A percentile compares a stretch with the other conserved stretches of the same genome.
Conservation (phyloP, 108 stramenopile species). For the Skeletonema costatum region DNA sequence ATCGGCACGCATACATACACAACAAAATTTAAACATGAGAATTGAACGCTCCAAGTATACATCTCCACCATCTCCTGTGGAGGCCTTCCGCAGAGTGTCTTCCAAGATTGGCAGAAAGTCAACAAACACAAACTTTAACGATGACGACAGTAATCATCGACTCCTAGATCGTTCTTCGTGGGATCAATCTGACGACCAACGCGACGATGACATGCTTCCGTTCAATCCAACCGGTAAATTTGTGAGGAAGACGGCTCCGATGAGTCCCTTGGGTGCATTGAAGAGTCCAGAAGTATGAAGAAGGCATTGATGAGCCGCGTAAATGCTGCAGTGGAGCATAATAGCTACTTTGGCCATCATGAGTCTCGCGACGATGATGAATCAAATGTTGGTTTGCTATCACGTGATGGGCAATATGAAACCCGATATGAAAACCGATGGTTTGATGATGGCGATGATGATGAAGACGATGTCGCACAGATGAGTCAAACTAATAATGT, state of each 20-base stretch:
- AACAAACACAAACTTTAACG: background rate
- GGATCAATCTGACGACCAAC: slow-evolving; percentile 2
- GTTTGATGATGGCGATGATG: background rate
- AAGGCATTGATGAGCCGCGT: background rate
- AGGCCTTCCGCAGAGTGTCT: background rate
- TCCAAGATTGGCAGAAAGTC: background rate
- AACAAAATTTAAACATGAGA: background rate
- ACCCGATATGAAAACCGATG: background rate
- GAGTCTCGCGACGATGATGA: slow-evolving; percentile 1
- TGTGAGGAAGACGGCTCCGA: background rate
- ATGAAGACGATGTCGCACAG: background rate
- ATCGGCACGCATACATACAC: background rate
- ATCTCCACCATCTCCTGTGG: background rate
- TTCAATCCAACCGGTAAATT: background rate
- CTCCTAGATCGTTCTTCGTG: background rate
- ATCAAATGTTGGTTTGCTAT: background rate
- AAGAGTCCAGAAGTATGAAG: background rate
- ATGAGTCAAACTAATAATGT: background rate
- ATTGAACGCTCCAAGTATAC: background rate
- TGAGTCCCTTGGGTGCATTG: background rate
- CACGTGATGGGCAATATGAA: background rate
- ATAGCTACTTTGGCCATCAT: background rate
- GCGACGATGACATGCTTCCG: background rate
- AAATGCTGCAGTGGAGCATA: background rate
- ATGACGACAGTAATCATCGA: background rate